phyloP scores from a whole-genome alignment of 306 rosid species.

The Rubus parviflorus region DNA sequence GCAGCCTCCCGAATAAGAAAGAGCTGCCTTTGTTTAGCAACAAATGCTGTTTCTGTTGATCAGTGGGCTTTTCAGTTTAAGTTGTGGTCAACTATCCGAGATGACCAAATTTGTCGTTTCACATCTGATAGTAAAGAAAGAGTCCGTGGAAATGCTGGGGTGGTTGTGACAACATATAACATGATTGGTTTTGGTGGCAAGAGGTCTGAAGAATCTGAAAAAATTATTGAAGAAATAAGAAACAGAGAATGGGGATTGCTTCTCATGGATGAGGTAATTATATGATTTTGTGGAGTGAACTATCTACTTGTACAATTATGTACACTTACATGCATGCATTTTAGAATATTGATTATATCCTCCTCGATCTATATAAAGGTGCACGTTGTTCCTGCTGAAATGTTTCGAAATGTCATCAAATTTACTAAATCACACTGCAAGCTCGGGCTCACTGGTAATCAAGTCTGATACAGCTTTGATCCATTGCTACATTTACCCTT shows the following conservation, averaged over 20 bases:
- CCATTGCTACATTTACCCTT: background rate
- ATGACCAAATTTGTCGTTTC: slow-evolving; percentile 93
- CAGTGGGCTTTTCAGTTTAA: slow-evolving; percentile 99
- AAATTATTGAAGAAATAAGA: slow-evolving; percentile 94
- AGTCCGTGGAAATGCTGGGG: slow-evolving; percentile 93
- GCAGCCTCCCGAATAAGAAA: slow-evolving; percentile 90
- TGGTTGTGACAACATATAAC: slow-evolving; percentile 91
- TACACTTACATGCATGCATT: slow-evolving; percentile 20
- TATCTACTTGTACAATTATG: slow-evolving; percentile 20
- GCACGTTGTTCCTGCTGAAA: slow-evolving; percentile 92
- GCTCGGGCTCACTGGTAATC: slow-evolving; percentile 88
- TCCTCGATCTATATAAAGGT: slow-evolving; percentile 44
- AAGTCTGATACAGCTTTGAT: slow-evolving; percentile 21
- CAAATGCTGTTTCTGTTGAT: slow-evolving; percentile 97
- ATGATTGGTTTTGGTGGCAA: slow-evolving; percentile 98
- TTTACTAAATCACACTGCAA: slow-evolving; percentile 95
- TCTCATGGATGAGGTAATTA: slow-evolving; percentile 89
- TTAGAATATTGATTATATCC: background rate
- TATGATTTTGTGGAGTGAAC: slow-evolving; percentile 5
- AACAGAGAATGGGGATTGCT: slow-evolving; percentile 96
- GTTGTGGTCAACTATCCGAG: slow-evolving; percentile 94
- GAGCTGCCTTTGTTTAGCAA: slow-evolving; percentile 97
- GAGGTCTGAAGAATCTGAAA: slow-evolving; percentile 92
- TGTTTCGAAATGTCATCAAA: slow-evolving; percentile 96
- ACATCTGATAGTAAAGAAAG: slow-evolving; percentile 97